Evolutionary conservation across 2,329 filamentous ascomycete species (phyloP), one percentile per base, ranked within the genome.

Genomic region (Zasmidium angulare): DNA sequence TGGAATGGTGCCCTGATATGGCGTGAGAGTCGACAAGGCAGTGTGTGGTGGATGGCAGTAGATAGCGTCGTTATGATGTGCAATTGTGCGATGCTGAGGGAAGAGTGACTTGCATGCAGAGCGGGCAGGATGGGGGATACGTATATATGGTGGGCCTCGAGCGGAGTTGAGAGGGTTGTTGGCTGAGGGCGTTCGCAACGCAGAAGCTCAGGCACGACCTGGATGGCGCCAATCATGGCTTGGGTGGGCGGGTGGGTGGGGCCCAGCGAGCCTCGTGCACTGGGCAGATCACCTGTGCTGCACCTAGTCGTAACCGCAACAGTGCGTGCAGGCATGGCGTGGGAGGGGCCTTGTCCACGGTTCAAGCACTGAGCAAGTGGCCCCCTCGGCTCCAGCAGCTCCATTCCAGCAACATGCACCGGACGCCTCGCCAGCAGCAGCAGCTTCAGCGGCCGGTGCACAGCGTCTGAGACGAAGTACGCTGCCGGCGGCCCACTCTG

Each of bases 1-100:
- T 61, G 56, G 61, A 61, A 59, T 60, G 60, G 56, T 59, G 55
- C 26, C 46, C 50, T 58, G 56, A 58, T 23, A 58, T 58, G 56
- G 56, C 56, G 63, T 53, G 60, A 62, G 58, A 60, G 48, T 46
- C 24, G 56, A 36, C 19, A 29, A 31, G 36, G 17, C 36, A 29
- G 12, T 49, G 50, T 29, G 56, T 59, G 59, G 48, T n/a, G 10
- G 52, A 43, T 58, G 55, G 43, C 46, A 36, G 31, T 46, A 20
- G 50, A 46, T 53, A 47, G 40, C 51, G 49, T 53, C 40, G 54
- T 36, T 17, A 53, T 57, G 36, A 40, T 22, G 49, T 46, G 50
- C 43, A 29, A 58, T 59, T 57, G 59, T 59, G 53, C 51, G 51
- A 58, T 59, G 36, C 11, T 43, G 36, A 58, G 29, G 57, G 52